These are phyloP conservation scores for Coprinopsis strossmayeri DNA, from an alignment of 768 basidiomycete species.

Conservation along the genomic window DNA sequence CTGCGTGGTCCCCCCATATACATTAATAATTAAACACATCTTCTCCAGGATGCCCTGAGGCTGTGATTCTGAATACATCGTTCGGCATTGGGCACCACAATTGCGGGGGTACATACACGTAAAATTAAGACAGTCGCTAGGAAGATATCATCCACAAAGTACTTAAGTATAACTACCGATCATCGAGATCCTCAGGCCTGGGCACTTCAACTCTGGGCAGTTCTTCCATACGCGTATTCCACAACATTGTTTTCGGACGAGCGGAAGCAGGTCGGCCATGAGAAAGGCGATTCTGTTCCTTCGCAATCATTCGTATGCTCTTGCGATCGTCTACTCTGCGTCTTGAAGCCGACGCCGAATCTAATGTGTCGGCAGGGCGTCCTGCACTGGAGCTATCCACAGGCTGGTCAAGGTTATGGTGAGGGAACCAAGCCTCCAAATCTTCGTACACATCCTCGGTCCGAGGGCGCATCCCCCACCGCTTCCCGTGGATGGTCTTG, in stretches of 20 bases:
- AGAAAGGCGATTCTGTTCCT: constrained; percentile 56
- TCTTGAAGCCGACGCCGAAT: background rate
- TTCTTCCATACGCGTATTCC: constrained; percentile 38
- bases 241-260: constrained; percentile 32
- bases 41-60: no score
- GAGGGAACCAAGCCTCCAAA: constrained; percentile 81
- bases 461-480: constrained; percentile 50
- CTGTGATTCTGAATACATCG: no score
- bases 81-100: no score
- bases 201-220: no score
- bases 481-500: background rate
- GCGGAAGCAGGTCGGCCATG: constrained; percentile 38
- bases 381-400: constrained; percentile 53
- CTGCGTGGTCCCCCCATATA: no score
- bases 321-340: constrained; percentile 41
- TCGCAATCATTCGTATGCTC: constrained; percentile 80
- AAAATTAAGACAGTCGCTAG: no score
- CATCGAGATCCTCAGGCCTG: no score
- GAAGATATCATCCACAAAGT: no score
- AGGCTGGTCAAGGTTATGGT: constrained; percentile 82
- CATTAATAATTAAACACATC: no score
- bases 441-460: constrained; percentile 76
- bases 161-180: background rate
- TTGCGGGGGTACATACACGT: no score
- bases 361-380: background rate